These are phyloP conservation scores for Lagenidium sp. DNA, from an alignment of 352 stramenopile species.

Conservation along the genomic window DNA sequence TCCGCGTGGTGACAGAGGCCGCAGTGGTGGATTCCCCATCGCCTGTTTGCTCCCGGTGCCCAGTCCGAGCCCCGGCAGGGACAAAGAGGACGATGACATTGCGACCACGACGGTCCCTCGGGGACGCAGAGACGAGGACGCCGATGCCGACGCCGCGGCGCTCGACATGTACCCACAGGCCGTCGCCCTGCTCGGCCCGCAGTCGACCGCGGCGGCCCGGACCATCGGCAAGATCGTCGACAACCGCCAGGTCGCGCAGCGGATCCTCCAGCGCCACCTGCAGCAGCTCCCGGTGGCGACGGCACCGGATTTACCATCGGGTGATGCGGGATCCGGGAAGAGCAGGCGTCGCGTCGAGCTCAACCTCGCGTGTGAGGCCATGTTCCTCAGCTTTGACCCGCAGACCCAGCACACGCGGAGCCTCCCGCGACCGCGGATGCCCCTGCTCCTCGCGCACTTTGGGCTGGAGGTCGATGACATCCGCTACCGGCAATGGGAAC, in stretches of 20 bases:
- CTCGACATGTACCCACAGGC: constrained; percentile 43
- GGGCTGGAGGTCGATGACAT: constrained; percentile 25
- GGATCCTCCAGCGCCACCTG: constrained; percentile 40
- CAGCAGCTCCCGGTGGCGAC: no score
- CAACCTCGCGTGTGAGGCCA: constrained; percentile 31
- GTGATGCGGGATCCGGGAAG: no score
- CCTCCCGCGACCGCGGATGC: constrained; percentile 23
- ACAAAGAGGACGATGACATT: constrained; percentile 3
- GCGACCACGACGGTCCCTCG: no score
- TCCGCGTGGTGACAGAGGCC: no score
- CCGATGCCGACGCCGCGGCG: not conserved
- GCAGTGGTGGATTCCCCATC: constrained; percentile 11
- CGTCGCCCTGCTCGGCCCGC: constrained; percentile 39
- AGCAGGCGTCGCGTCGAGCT: constrained; percentile 19
- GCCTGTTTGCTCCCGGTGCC: constrained; percentile 6
- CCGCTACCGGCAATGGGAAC: constrained; percentile 48
- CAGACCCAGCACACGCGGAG: constrained; percentile 18
- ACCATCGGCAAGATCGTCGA: constrained; percentile 45
- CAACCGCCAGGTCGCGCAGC: constrained; percentile 30
- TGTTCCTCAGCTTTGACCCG: constrained; percentile 37
- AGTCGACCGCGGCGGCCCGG: constrained; percentile 48
- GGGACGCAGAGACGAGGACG: not conserved
- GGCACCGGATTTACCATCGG: no score
- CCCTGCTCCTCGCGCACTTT: constrained; percentile 31
- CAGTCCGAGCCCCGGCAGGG: not conserved